Conservation (phyloP, 179 eudicot species). For the Camellia oleifera region DNA sequence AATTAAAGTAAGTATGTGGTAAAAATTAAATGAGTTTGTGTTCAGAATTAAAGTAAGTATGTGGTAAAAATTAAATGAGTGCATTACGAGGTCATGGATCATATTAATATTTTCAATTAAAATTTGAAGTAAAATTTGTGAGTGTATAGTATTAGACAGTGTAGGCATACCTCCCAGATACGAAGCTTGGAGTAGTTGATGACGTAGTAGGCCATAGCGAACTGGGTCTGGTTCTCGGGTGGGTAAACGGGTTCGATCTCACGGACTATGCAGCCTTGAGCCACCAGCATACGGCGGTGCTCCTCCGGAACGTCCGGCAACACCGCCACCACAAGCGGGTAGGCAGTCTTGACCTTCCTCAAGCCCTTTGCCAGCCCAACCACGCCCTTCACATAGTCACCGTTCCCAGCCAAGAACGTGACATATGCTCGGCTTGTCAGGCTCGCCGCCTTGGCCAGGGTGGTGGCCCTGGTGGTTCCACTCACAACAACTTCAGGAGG, state of each 20-base stretch:
- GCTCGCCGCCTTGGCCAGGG: slow-evolving; percentile 14
- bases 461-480: neutral
- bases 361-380: slow-evolving; percentile 9
- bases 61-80: too few relatives aligned
- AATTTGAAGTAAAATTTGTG: too few relatives aligned
- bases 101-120: too few relatives aligned
- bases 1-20: too few relatives aligned
- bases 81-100: too few relatives aligned
- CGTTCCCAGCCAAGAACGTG: neutral
- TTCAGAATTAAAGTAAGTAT: too few relatives aligned
- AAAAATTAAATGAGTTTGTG: too few relatives aligned
- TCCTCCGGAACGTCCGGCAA: slow-evolving; percentile 11
- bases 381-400: slow-evolving; percentile 11
- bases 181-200: slow-evolving; percentile 14
- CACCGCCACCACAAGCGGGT: slow-evolving; percentile 10
- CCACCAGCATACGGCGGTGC: slow-evolving; percentile 6
- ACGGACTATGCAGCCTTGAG: slow-evolving; percentile 2
- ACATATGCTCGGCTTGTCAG: slow-evolving; percentile 9
- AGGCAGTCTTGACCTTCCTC: neutral
- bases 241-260: slow-evolving; percentile 8
- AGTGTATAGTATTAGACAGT: too few relatives aligned
- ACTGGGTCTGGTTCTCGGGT: slow-evolving; percentile 2
- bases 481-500: neutral
- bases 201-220: slow-evolving; percentile 5
- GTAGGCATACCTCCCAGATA: slow-evolving; percentile 2